These are phyloP conservation scores for Aspergillus terreus DNA, from an alignment of 2,329 filamentous ascomycete species.

Conservation along the genomic window DNA sequence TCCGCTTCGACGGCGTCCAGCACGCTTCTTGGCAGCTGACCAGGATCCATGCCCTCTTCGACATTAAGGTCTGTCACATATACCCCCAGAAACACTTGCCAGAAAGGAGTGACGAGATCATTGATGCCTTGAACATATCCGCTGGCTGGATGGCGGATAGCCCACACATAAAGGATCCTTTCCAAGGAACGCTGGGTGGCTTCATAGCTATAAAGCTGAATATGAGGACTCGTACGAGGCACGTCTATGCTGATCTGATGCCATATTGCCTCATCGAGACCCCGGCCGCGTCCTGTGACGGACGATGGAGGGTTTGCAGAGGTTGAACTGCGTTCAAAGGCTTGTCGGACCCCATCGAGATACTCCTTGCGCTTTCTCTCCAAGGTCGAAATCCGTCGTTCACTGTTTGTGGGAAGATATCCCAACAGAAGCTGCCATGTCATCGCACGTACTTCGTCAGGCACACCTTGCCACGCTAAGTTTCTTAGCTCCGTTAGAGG, in stretches of 20 bases:
- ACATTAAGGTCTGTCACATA: constrained; percentile 95
- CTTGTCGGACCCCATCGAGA: constrained; percentile 76
- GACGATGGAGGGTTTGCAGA: constrained; percentile 41
- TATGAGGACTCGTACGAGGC: constrained; percentile 90
- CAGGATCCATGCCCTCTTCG: constrained; percentile 93
- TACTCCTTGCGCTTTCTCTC: constrained; percentile 97
- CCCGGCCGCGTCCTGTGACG: constrained; percentile 58
- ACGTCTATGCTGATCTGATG: constrained; percentile 99
- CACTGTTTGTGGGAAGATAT: constrained; percentile 94
- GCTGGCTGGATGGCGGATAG: constrained; percentile 92
- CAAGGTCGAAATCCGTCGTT: constrained; percentile 81
- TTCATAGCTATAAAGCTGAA: constrained; percentile 92
- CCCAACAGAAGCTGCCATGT: constrained; percentile 97
- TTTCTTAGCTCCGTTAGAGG: constrained; percentile 77
- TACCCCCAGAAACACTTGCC: constrained; percentile 91
- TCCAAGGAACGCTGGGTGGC: constrained; percentile 92
- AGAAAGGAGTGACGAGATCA: constrained; percentile 94
- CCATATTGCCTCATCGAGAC: constrained; percentile 96
- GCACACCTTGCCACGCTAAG: constrained; percentile 89
- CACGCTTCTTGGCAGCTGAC: constrained; percentile 83
- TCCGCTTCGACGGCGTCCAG: constrained; percentile 96
- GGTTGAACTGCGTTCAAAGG: constrained; percentile 54
- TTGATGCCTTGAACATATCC: constrained; percentile 99
- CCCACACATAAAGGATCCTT: constrained; percentile 95
- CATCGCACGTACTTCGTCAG: constrained; percentile 93